Percentiles rank a stretch among this genome's conserved stretches.
Conservation (phyloP, 2,329 filamentous ascomycete species). For the Lachnellula willkommii region DNA sequence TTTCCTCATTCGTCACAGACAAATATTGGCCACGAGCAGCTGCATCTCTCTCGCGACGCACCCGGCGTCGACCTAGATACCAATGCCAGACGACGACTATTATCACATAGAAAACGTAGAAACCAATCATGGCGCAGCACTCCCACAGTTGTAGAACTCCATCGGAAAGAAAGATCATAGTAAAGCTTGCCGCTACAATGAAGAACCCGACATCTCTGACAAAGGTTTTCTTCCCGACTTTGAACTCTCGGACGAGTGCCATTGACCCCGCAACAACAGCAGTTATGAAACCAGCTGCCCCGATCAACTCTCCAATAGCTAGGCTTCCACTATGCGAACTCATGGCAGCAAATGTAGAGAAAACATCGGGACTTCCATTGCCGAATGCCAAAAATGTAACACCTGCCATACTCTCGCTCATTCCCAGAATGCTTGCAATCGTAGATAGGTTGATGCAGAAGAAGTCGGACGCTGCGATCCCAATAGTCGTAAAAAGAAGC, state of each 20-base stretch:
- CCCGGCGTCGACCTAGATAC: conserved; percentile 61
- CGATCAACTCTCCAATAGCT: conserved; percentile 90
- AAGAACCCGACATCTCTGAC: conserved; percentile 91
- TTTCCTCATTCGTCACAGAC: conserved; percentile 44
- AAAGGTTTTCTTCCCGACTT: conserved; percentile 83
- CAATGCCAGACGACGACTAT: conserved; percentile 92
- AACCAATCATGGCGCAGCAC: conserved; percentile 81
- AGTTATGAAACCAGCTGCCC: conserved; percentile 92
- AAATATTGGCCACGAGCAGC: conserved; percentile 71
- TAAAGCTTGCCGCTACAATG: conserved; percentile 77
- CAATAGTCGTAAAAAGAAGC: conserved; percentile 91
- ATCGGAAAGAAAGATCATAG: conserved; percentile 81
- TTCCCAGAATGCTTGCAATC: conserved; percentile 78
- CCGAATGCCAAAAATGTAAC: conserved; percentile 96
- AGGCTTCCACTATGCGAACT: conserved; percentile 94
- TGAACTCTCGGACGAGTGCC: conserved; percentile 93
- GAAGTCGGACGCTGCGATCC: conserved; percentile 96
- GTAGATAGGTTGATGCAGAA: conserved; percentile 96
- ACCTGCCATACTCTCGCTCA: conserved; percentile 93
- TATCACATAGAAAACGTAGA: conserved; percentile 84
- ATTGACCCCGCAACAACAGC: conserved; percentile 95
- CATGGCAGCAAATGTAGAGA: conserved; percentile 98
- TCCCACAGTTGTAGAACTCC: conserved; percentile 84
- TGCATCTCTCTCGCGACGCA: conserved; percentile 59
- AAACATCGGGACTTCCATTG: conserved; percentile 96